Base-by-base conservation (phyloP, 73 alveolate genomes). In the Symbiodinium pilosum region DNA sequence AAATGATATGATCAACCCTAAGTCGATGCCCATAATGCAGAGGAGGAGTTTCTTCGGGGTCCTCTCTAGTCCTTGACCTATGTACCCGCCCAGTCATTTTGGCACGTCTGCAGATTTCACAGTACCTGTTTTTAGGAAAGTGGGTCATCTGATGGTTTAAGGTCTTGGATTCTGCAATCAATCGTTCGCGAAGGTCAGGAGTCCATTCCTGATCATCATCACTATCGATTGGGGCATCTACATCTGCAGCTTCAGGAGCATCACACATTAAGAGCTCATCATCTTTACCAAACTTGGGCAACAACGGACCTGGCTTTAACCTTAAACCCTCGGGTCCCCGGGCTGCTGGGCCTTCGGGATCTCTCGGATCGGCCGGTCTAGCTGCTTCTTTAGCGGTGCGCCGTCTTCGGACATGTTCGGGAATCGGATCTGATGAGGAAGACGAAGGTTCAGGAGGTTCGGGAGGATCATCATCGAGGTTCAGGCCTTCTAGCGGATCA, bases 121-220 rank as follows among this genome's bases (percentile, higher is more conserved):
- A 83, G 51, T 83, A 47, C 8, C 69, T 39, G n/a, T 47, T 83
- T 83, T 83, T 83, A 40, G 91, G 68, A n/a, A 30, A 83, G 69
- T 83, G 91, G 4, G 91, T 83, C 40, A 83, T 18, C 18, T 26
- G n/a, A 42, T 83, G 91, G 4, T 83, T 41, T 26, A 83, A 21
- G 21, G 41, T 9, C 2, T 28, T 36, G 43, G 41, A 40, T 41
- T 83, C 92, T 36, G 24, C 47, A 18, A 9, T 64, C 44, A 18
- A 34, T 4, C 44, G 11, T 18, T 83, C 92, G 5, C 73, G 6
- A 0, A 43, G 43, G 24, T 52, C 42, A 24, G 69, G 69, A 44
- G 71, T n/a, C 41, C 47, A 41, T 1, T 14, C 4, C 42, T 42
- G 42, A 2, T 42, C 69, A 8, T 20, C 43, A 18, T 47, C 59